Percentiles rank a stretch among this genome's conserved stretches.
Evolutionary conservation across 2,329 filamentous ascomycete species (phyloP).

Genomic region (Monosporascus sp.): DNA sequence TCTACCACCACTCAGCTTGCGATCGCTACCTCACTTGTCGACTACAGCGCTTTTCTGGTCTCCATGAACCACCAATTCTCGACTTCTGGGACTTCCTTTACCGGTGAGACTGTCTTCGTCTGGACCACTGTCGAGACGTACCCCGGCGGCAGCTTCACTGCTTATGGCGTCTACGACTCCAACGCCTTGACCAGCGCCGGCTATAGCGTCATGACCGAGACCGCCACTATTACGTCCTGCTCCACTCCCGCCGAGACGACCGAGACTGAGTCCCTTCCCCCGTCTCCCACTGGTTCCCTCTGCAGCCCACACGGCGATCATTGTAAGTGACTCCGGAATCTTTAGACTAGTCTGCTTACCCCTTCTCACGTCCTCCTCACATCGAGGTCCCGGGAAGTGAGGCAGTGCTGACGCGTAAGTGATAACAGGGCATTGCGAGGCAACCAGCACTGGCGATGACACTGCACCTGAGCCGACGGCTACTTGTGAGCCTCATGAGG

Average conservation of each 20-base stretch:
- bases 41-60: constrained; percentile 10
- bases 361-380: not conserved
- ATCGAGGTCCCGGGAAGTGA: not conserved
- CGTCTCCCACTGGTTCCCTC: constrained; percentile 8
- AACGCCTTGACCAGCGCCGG: constrained; percentile 15
- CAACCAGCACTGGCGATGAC: not conserved
- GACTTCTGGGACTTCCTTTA: constrained; percentile 7
- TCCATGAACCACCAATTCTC: constrained; percentile 18
- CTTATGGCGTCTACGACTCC: constrained; percentile 15
- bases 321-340: constrained; percentile 3
- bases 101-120: constrained; percentile 9
- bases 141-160: constrained; percentile 14
- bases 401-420: not conserved
- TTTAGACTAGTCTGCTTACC: not conserved
- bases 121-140: constrained; percentile 10
- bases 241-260: constrained; percentile 2
- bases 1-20: not conserved
- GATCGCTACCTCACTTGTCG: constrained; percentile 12
- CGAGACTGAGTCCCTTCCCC: not conserved
- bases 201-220: constrained; percentile 12
- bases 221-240: constrained; percentile 3
- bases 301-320: constrained; percentile 9
- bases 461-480: not conserved
- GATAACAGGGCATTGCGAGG: not conserved
- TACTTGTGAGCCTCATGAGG: not conserved